Evolutionary conservation across 2,329 filamentous ascomycete species (phyloP).

Genomic region (Arthrobotrys iridis): DNA sequence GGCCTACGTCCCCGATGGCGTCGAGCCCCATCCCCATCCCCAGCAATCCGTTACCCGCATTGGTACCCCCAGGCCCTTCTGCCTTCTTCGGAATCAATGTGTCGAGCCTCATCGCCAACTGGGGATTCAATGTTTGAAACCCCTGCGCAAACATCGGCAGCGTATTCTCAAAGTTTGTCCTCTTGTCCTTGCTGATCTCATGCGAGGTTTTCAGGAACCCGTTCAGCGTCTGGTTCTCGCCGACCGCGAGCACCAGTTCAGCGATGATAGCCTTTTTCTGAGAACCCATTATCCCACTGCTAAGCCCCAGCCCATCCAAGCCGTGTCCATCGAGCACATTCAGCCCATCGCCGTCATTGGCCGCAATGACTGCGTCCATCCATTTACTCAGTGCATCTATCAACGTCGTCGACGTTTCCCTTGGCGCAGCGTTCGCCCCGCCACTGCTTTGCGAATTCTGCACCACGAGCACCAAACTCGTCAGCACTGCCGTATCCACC

Average conservation of each 20-base stretch:
- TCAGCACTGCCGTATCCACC: conserved; percentile 57
- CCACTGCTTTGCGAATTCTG: conserved; percentile 46
- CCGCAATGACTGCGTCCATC: conserved; percentile 58
- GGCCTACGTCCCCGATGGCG: conserved; percentile 54
- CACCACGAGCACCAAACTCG: conserved; percentile 55
- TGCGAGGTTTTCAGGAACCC: conserved; percentile 49
- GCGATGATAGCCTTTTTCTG: conserved; percentile 57
- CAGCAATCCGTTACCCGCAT: conserved; percentile 53
- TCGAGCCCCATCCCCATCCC: conserved; percentile 55
- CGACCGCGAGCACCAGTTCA: conserved; percentile 57
- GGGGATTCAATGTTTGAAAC: conserved; percentile 55
- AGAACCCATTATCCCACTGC: conserved; percentile 35
- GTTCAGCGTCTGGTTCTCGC: conserved; percentile 54
- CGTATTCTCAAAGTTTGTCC: conserved; percentile 55
- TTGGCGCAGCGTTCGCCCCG: conserved; percentile 33
- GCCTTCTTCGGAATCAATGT: conserved; percentile 54
- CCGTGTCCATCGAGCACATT: conserved; percentile 31
- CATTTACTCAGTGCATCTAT: conserved; percentile 56
- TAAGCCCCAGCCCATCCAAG: conserved; percentile 47
- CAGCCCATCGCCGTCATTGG: conserved; percentile 48
- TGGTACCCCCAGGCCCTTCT: background rate
- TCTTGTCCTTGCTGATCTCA: conserved; percentile 54
- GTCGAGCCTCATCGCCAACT: conserved; percentile 55
- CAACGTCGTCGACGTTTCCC: conserved; percentile 53
- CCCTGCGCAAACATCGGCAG: conserved; percentile 56